Evolutionary conservation across 768 basidiomycete species (phyloP), one percentile per base, ranked within the genome.

Genomic region (Lenzites betulinus): DNA sequence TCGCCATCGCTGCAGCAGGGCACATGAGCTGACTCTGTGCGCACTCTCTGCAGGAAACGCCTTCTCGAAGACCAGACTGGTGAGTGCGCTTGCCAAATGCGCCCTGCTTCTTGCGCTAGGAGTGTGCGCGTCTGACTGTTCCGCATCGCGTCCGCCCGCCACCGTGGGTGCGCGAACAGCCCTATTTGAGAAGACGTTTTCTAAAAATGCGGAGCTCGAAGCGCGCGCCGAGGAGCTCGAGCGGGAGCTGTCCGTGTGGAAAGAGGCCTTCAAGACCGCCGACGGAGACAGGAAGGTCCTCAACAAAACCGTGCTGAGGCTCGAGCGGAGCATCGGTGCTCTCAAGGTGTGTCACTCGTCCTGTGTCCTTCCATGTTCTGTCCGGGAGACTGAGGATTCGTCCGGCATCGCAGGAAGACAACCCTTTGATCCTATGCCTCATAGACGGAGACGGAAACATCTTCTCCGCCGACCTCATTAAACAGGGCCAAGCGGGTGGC

Each of bases 391-490:
- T 18, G 18, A 35, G 9, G 26, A 54, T 58, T 49, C 25, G 5
- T 33, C 16, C 39, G 20, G 7, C 39, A 23, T 28, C 28, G 4
- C 50, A 79, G 77, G 75, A 77, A 11, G 77, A 78, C 56, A 77
- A 79, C 47, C 75, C 75, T 7, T 66, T 79, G 33, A 61, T 76
- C 20, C 62, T 76, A 11, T 74, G 74, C 51, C 66, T 78, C 39
- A 74, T 78, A 22, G 77, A 78, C 52, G 77, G 77, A 3, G 77
- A 77, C 60, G 77, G 77, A 16, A 74, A 75, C 60, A 76, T 78
- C 15, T 78, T 78, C 65, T 65, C 71, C 7, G 60, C 68, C 23
- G 71, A 74, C 23, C 64, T 76, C 30, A 64, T 78, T 7, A 51
- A 55, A 18, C 62, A 65, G 30, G 77, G 76, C 22, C 69, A 70